Percentiles rank a stretch among this genome's conserved stretches.
Conservation (phyloP, 805 yeast genomes). For the Ogataea salicorniae region DNA sequence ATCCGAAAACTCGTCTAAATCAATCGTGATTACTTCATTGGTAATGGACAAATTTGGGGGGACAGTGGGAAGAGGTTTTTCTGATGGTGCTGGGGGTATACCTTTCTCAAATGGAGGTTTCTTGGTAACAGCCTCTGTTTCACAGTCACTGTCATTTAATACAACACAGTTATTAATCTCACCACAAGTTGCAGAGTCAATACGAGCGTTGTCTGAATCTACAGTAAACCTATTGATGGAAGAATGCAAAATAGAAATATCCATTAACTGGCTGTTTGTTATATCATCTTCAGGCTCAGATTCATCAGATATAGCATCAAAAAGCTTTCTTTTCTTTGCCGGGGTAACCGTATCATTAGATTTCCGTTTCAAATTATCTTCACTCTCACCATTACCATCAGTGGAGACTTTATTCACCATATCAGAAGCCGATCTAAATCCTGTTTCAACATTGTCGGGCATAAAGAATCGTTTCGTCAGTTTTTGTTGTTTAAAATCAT, state of each 20-base stretch:
- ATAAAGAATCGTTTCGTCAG: slow-evolving; percentile 49
- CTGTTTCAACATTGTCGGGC: slow-evolving; percentile 69
- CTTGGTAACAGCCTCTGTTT: too few relatives aligned
- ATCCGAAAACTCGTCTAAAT: too few relatives aligned
- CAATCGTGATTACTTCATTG: too few relatives aligned
- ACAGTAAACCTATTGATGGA: slow-evolving; percentile 6
- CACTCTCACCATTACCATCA: slow-evolving; percentile 5
- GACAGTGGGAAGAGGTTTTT: too few relatives aligned
- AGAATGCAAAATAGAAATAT: slow-evolving; percentile 7
- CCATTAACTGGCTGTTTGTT: slow-evolving; percentile 16
- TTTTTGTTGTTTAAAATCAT: slow-evolving; percentile 10
- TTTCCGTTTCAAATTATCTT: slow-evolving; percentile 3
- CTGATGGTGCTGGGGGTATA: too few relatives aligned
- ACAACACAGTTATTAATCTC: too few relatives aligned
- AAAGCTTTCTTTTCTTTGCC: slow-evolving; percentile 5
- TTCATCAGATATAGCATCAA: slow-evolving; percentile 12
- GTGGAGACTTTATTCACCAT: slow-evolving; percentile 31
- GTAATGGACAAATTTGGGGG: too few relatives aligned
- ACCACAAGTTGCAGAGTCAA: too few relatives aligned
- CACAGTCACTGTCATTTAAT: too few relatives aligned
- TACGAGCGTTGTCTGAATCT: not conserved
- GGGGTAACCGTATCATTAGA: not conserved
- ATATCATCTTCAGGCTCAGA: slow-evolving; percentile 15
- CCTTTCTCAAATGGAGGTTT: too few relatives aligned
- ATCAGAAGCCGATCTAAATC: slow-evolving; percentile 49